Evolutionary conservation across 164 flowering plant species (phyloP).

Genomic region (Malania oleifera): DNA sequence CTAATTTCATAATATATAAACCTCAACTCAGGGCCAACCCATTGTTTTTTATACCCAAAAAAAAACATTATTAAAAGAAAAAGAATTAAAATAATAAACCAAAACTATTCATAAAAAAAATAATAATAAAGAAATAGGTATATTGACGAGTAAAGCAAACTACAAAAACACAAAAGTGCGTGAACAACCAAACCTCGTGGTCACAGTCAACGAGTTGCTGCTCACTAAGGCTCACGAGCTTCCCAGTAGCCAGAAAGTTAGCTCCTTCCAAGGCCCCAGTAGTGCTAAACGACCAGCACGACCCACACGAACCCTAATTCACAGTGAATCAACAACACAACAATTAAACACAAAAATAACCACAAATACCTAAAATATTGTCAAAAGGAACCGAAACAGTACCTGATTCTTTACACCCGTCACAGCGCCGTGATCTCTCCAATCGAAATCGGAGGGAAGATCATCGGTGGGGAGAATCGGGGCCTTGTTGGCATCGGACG

Average conservation of each 20-base stretch:
- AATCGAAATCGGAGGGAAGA: slow-evolving; percentile 77
- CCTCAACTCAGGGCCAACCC: too few relatives aligned
- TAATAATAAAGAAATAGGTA: too few relatives aligned
- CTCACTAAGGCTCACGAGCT: slow-evolving; percentile 84
- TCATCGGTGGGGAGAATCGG: slow-evolving; percentile 80
- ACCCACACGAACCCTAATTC: slow-evolving; percentile 83
- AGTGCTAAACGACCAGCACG: slow-evolving; percentile 95
- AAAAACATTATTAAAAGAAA: too few relatives aligned
- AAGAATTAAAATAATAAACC: too few relatives aligned
- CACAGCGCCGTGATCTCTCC: slow-evolving; percentile 94
- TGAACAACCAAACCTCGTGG: slow-evolving; percentile 84
- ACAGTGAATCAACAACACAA: background rate
- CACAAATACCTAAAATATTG: too few relatives aligned
- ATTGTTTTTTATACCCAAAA: too few relatives aligned
- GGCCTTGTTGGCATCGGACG: slow-evolving; percentile 60
- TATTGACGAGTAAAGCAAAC: too few relatives aligned
- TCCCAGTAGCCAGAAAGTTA: slow-evolving; percentile 64
- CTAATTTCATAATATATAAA: too few relatives aligned
- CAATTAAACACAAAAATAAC: too few relatives aligned
- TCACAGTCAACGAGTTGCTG: slow-evolving; percentile 97
- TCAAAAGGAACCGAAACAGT: too few relatives aligned
- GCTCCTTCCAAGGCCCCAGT: slow-evolving; percentile 95
- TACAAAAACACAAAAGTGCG: too few relatives aligned
- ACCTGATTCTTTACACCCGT: slow-evolving; percentile 92
- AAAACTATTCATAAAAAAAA: too few relatives aligned